Percentiles rank a stretch among this genome's conserved stretches.
Evolutionary conservation across 176 grass and related monocot species (phyloP).

Genomic region (Eleusine indica): DNA sequence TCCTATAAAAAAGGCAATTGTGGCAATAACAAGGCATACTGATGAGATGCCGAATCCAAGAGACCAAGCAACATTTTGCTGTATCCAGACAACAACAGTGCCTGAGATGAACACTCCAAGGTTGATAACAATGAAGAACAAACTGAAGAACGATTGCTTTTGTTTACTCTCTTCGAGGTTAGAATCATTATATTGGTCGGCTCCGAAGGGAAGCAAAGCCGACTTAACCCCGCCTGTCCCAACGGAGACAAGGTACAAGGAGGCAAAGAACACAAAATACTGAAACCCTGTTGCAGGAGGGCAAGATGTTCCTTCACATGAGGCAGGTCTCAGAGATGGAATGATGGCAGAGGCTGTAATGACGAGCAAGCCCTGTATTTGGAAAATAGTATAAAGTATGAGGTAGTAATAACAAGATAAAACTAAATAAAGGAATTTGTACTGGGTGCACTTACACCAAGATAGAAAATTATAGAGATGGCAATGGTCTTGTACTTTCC

Average conservation of each 20-base stretch:
- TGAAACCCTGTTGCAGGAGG: conserved; percentile 71
- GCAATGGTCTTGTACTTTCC: conserved; percentile 82
- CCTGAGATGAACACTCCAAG: conserved; percentile 78
- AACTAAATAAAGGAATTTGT: neutral
- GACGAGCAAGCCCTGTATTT: conserved; percentile 70
- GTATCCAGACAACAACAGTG: conserved; percentile 81
- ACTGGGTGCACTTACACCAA: conserved; percentile 52
- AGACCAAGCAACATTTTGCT: conserved; percentile 80
- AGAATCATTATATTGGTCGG: conserved; percentile 83
- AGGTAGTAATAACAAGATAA: neutral
- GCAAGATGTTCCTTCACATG: conserved; percentile 69
- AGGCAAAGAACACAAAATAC: conserved; percentile 68
- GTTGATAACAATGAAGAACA: conserved; percentile 78
- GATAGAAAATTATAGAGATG: conserved; percentile 73
- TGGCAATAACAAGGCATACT: conserved; percentile 60
- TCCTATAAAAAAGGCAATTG: conserved; percentile 59
- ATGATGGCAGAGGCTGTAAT: conserved; percentile 70
- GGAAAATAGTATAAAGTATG: conserved; percentile 5
- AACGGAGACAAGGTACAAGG: conserved; percentile 74
- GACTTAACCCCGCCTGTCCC: conserved; percentile 84
- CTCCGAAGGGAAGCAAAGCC: conserved; percentile 80
- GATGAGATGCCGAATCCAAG: conserved; percentile 83
- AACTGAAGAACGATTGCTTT: conserved; percentile 87
- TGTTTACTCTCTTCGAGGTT: conserved; percentile 63
- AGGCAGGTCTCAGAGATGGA: conserved; percentile 60